Conservation (phyloP, 306 rosid species). For the Citrullus colocynthis region DNA sequence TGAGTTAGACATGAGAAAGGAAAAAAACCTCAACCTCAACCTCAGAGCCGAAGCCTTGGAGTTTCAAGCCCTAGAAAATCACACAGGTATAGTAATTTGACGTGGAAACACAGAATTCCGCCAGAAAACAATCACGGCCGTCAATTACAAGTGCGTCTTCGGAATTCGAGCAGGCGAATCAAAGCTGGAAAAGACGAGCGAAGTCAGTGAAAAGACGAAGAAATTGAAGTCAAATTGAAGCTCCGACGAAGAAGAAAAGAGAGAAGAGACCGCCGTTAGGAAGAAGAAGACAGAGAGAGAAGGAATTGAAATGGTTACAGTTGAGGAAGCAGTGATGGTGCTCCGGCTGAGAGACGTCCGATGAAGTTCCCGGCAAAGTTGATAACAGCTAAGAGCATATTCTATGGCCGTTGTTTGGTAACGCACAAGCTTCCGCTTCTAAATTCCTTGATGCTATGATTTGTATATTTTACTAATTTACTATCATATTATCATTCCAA, state of each 20-base stretch:
- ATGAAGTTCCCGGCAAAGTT: conserved; percentile 8
- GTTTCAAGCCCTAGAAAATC: conserved; percentile 18
- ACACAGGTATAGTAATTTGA: conserved; percentile 12
- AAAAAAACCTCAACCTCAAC: neutral
- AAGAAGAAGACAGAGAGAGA: conserved; percentile 2
- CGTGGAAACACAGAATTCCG: neutral
- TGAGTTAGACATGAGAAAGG: neutral
- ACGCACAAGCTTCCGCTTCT: conserved; percentile 7
- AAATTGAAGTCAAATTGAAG: conserved; percentile 14
- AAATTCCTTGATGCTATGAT: conserved; percentile 1
- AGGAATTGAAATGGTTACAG: neutral
- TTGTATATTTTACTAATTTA: neutral
- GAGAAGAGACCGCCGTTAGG: neutral
- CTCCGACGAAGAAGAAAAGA: conserved; percentile 6
- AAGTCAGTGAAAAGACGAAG: neutral
- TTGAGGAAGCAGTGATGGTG: neutral
- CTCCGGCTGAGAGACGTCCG: neutral
- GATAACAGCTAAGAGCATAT: conserved; percentile 11
- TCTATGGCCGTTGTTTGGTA: conserved; percentile 11
- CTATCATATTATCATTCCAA: neutral
- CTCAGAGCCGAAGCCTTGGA: conserved; percentile 7
- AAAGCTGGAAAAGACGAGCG: neutral
- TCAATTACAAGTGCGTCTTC: neutral
- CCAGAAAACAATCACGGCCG: neutral
- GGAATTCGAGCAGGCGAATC: conserved; percentile 12